Percentiles rank a stretch among this genome's conserved stretches.
Conservation (phyloP, 768 basidiomycete genomes). For the Cystobasidium tubakii region DNA sequence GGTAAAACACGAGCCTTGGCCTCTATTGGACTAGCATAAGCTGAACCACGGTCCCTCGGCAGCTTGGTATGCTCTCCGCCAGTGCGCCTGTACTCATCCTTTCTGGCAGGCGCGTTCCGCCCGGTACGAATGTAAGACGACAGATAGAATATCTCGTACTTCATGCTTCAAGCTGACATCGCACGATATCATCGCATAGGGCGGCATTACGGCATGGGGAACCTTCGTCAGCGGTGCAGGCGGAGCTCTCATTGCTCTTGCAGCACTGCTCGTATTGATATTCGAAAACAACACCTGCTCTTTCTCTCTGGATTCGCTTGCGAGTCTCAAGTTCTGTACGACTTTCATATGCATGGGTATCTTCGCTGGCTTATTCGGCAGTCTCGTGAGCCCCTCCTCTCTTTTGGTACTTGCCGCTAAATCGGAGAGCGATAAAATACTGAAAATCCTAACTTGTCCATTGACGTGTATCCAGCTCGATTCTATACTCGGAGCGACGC, state of each 20-base stretch:
- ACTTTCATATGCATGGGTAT: background rate
- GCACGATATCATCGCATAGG: background rate
- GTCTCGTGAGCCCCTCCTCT: background rate
- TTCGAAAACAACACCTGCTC: constrained; percentile 20
- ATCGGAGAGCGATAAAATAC: background rate
- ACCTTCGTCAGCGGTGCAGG: constrained; percentile 6
- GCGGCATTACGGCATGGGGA: constrained; percentile 23
- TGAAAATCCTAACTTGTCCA: background rate
- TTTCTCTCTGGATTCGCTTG: background rate
- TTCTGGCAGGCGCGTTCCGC: background rate
- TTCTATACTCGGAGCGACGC: constrained; percentile 30
- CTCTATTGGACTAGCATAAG: background rate
- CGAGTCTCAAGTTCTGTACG: background rate
- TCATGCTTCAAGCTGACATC: background rate
- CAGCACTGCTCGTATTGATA: background rate
- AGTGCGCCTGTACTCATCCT: background rate
- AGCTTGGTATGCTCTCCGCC: constrained; percentile 22
- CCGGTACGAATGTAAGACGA: constrained; percentile 21
- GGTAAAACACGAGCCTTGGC: background rate
- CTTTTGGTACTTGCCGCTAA: constrained; percentile 9
- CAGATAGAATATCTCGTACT: background rate
- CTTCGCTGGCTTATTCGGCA: constrained; percentile 10
- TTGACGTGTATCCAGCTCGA: constrained; percentile 6
- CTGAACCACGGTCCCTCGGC: background rate
- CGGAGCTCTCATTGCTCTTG: constrained; percentile 1